Percentiles rank a stretch among this genome's conserved stretches.
Conservation (phyloP, 306 rosid genomes). For the Canavalia gladiata region DNA sequence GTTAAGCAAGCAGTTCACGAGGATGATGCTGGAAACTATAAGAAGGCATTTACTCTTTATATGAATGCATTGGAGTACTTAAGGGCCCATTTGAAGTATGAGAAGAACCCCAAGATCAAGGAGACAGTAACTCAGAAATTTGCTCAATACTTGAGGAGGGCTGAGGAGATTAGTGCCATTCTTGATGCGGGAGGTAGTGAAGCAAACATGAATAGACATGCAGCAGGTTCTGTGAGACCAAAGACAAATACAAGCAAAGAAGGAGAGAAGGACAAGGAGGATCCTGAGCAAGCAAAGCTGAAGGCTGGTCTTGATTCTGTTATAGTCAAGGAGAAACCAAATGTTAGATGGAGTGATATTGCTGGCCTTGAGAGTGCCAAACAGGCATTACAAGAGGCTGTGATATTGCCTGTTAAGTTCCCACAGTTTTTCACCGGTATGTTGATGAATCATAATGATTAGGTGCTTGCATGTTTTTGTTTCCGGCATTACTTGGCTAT, state of each 20-base stretch:
- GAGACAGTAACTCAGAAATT: conserved; percentile 81
- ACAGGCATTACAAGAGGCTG: conserved; percentile 85
- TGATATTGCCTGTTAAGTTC: conserved; percentile 77
- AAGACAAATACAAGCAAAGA: conserved; percentile 63
- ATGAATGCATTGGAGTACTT: conserved; percentile 84
- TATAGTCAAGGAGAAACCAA: conserved; percentile 82
- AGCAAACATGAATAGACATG: conserved; percentile 62
- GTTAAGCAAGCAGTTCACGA: conserved; percentile 88
- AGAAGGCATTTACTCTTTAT: conserved; percentile 77
- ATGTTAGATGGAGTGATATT: conserved; percentile 81
- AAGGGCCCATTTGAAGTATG: conserved; percentile 82
- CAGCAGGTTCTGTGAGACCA: conserved; percentile 63
- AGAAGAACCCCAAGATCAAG: conserved; percentile 78
- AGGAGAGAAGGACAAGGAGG: conserved; percentile 70
- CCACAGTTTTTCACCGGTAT: conserved; percentile 85
- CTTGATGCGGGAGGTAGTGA: conserved; percentile 74
- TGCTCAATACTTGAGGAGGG: conserved; percentile 78
- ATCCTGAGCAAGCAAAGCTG: conserved; percentile 81
- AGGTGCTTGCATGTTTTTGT: background rate
- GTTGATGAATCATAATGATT: conserved; percentile 22
- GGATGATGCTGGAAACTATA: conserved; percentile 78
- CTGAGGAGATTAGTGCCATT: conserved; percentile 83
- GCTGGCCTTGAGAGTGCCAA: conserved; percentile 86
- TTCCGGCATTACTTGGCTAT: background rate
- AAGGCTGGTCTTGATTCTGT: conserved; percentile 77